These are phyloP conservation scores for Pulveroboletus sp. DNA, from an alignment of 768 basidiomycete species.

Conservation along the genomic window DNA sequence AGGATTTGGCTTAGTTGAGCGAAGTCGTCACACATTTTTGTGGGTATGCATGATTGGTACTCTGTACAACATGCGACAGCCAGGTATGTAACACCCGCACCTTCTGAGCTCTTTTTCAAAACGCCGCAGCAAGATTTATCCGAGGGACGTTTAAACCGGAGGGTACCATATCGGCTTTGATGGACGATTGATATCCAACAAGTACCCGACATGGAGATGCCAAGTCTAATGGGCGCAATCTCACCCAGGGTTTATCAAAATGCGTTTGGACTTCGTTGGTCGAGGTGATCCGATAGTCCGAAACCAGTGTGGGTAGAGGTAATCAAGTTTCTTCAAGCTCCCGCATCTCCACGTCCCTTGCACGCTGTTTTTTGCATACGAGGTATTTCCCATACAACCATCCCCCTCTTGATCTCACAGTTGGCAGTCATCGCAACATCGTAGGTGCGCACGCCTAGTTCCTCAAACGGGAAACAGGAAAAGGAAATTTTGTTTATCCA, in stretches of 20 bases:
- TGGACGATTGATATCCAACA: not conserved
- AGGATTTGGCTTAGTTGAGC: not conserved
- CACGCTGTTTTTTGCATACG: not conserved
- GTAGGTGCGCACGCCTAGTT: not conserved
- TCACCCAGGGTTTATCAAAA: not conserved
- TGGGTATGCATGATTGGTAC: constrained; percentile 2
- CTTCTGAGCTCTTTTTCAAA: not conserved
- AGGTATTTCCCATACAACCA: not conserved
- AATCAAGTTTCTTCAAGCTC: not conserved
- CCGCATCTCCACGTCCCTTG: not conserved
- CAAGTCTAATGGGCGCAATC: constrained; percentile 10
- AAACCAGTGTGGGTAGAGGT: not conserved
- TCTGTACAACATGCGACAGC: not conserved
- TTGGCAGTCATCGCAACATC: not conserved
- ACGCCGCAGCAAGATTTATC: constrained; percentile 5
- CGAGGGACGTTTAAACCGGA: constrained; percentile 5
- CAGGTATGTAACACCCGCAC: not conserved
- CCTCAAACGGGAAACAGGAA: not conserved
- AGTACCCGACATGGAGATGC: constrained; percentile 1
- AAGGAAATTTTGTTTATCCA: constrained; percentile 5
- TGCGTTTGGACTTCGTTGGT: not conserved
- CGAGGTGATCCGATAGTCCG: constrained; percentile 1
- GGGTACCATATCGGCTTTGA: not conserved
- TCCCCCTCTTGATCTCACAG: not conserved
- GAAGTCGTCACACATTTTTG: not conserved